A percentile compares a stretch with the other conserved stretches of the same genome.
Conservation (phyloP, 2,329 filamentous ascomycete species). For the Colletotrichum liriopes region DNA sequence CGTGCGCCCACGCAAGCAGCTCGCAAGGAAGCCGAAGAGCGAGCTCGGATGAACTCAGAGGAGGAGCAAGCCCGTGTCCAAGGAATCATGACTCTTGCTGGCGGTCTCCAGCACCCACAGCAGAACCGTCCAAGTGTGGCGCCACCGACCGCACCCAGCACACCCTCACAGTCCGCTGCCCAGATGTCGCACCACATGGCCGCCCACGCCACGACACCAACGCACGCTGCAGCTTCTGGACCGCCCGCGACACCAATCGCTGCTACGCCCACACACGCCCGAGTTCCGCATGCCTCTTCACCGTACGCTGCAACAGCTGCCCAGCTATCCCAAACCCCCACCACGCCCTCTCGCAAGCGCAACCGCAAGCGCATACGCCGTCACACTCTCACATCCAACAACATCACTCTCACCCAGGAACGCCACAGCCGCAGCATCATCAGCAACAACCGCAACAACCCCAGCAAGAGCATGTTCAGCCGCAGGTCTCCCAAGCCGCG, state of each 20-base stretch:
- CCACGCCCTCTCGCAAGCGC: constrained; percentile 25
- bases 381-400: constrained; percentile 33
- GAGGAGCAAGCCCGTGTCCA: constrained; percentile 74
- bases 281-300: constrained; percentile 30
- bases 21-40: constrained; percentile 77
- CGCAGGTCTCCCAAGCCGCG: constrained; percentile 27
- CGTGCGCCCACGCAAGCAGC: constrained; percentile 83
- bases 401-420: constrained; percentile 36
- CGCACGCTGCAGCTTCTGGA: constrained; percentile 26
- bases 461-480: constrained; percentile 44
- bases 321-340: constrained; percentile 37
- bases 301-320: constrained; percentile 37
- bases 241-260: constrained; percentile 24
- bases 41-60: constrained; percentile 70
- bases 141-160: constrained; percentile 32
- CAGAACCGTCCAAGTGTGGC: constrained; percentile 33
- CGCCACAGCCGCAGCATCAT: constrained; percentile 35
- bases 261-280: constrained; percentile 20
- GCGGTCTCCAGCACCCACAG: constrained; percentile 60
- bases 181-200: constrained; percentile 37
- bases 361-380: constrained; percentile 33
- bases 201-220: constrained; percentile 30
- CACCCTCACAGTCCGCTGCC: constrained; percentile 31
- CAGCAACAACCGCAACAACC: constrained; percentile 40
- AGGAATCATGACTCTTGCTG: constrained; percentile 71